Conservation (phyloP, 208 protist genomes). For the Leishmania braziliensis region DNA sequence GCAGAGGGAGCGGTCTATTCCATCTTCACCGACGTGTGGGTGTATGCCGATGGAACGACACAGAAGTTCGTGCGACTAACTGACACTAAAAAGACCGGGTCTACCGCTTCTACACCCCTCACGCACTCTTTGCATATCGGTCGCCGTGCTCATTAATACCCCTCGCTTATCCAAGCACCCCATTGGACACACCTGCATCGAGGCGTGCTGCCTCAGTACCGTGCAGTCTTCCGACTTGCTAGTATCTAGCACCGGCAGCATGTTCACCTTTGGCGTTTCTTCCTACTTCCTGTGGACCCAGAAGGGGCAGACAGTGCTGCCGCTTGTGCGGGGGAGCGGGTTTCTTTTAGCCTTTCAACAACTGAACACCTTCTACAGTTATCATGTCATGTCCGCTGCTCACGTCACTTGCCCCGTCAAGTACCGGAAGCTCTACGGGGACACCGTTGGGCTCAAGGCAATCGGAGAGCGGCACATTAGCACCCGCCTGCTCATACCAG, state of each 20-base stretch:
- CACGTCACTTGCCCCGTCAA: slow-evolving; percentile 83
- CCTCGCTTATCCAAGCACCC: too few species aligned
- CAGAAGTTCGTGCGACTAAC: not conserved
- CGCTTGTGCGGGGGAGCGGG: slow-evolving; percentile 83
- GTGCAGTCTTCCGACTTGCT: not conserved
- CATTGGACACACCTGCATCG: not conserved
- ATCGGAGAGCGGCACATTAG: slow-evolving; percentile 90
- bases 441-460: slow-evolving; percentile 68
- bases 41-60: not conserved
- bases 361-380: slow-evolving; percentile 70
- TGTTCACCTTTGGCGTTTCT: slow-evolving; percentile 79
- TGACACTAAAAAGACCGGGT: not conserved
- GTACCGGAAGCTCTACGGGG: slow-evolving; percentile 66
- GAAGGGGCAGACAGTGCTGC: slow-evolving; percentile 83
- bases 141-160: not conserved
- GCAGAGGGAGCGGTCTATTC: not conserved
- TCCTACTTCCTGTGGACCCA: slow-evolving; percentile 92
- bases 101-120: not conserved
- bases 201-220: not conserved
- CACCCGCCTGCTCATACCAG: slow-evolving; percentile 59
- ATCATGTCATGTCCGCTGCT: slow-evolving; percentile 83
- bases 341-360: slow-evolving; percentile 77
- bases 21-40: not conserved
- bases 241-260: slow-evolving; percentile 8
- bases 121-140: not conserved